phyloP scores from a whole-genome alignment of 306 rosid species.

The Astragalus glycyphyllos region DNA sequence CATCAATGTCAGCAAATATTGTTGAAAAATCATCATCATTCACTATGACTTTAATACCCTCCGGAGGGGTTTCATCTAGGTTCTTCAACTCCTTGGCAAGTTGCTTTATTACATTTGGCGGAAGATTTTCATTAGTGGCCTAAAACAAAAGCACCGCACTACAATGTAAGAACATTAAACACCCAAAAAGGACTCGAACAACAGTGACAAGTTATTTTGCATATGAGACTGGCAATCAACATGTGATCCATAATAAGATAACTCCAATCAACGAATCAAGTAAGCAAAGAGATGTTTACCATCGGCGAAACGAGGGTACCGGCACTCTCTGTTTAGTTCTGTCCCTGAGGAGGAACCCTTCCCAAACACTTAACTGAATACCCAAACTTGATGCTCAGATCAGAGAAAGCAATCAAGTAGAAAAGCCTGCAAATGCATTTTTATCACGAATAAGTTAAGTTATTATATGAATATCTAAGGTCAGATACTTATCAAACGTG shows the following conservation, averaged over 20 bases:
- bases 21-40: constrained; percentile 92
- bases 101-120: constrained; percentile 96
- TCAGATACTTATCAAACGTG: constrained; percentile 13
- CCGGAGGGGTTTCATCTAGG: constrained; percentile 96
- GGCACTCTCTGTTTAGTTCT: constrained; percentile 39
- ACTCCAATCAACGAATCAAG: not conserved
- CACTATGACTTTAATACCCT: constrained; percentile 91
- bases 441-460: constrained; percentile 18
- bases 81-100: constrained; percentile 96
- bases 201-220: not conserved
- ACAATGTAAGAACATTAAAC: constrained; percentile 24
- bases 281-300: constrained; percentile 54
- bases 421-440: constrained; percentile 47
- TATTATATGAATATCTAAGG: not conserved
- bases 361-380: constrained; percentile 37
- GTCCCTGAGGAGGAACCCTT: constrained; percentile 45
- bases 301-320: constrained; percentile 44
- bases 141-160: constrained; percentile 46
- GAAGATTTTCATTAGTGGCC: constrained; percentile 99
- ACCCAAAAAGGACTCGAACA: constrained; percentile 21
- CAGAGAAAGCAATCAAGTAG: constrained; percentile 34
- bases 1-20: constrained; percentile 91
- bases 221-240: constrained; percentile 16
- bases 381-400: constrained; percentile 38
- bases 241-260: constrained; percentile 15